Base-by-base conservation (phyloP, 352 stramenopile species). In the Thraustochytrium striatum region DNA sequence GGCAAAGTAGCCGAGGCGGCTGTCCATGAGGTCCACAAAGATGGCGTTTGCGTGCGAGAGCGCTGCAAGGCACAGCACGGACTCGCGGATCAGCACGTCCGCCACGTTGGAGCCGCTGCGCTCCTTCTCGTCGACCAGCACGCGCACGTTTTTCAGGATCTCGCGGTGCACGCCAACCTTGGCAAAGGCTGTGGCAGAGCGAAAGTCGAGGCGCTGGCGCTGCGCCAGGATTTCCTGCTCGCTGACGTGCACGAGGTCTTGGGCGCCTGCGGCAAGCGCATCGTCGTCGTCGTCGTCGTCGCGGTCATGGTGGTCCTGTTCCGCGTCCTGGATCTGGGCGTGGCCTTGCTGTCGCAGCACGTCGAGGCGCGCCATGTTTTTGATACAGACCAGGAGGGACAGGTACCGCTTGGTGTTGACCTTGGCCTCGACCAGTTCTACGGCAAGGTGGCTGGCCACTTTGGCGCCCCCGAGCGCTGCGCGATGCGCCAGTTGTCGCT, bases 71-170 rank as follows among this genome's bases (percentile, higher is more conserved):
- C 65, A 75, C 19, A 8, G 25, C 11, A 75, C 36, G 5, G 9
- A 62, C 16, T 75, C 65, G 11, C 65, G 43, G 5, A 70, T 16
- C 0, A 61, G 30, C 21, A 13, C 36, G 32, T 72, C 65, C 9
- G 7, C 25, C 30, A 30, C 30, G 25, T 75, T 38, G 5, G 21
- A 7, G 0, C 8, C 19, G 2, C 25, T 58, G 11, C 19, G 8
- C 3, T 72, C 65, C 25, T 72, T 75, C 33, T 70, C 41, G 19
- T 75, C 65, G 16, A n/a, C 65, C 3, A 72, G 41, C 32, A 25
- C 3, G 13, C 65, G 32, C 44, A 75, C 19, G 39, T 25, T 61
- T 3, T 38, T 9, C 3, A 75, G 50, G 7, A 75, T 38, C 7
- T 16, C 39, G 21, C n/a, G 39, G 5, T 75, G 65, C 28, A 75